Evolutionary conservation across 176 grass and related monocot genomes (phyloP).

Genomic region (Musa schizocarpa): DNA sequence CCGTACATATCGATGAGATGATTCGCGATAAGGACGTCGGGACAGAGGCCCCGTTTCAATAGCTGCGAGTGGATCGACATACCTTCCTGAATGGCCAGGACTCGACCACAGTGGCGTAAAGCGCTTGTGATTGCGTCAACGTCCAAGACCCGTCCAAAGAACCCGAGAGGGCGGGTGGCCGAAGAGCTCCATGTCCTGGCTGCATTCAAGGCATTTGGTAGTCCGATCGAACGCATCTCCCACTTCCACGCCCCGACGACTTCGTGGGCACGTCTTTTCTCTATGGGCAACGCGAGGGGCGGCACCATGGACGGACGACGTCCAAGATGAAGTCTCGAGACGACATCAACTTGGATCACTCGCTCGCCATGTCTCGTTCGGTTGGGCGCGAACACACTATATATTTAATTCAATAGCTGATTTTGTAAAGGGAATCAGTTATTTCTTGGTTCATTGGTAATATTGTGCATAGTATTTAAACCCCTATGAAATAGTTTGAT

Average conservation of each 20-base stretch:
- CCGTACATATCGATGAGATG: constrained; percentile 23
- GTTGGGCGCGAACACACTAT: too few species aligned
- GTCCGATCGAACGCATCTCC: neutral
- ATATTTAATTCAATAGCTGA: too few species aligned
- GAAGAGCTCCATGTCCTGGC: neutral
- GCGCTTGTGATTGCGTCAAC: constrained; percentile 14
- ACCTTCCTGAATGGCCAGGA: constrained; percentile 8
- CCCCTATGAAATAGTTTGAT: too few species aligned
- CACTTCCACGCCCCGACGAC: neutral
- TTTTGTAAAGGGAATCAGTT: too few species aligned
- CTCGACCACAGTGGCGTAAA: constrained; percentile 10
- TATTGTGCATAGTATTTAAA: too few species aligned
- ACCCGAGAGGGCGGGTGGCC: neutral
- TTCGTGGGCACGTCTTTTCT: neutral
- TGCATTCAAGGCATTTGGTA: neutral
- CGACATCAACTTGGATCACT: too few species aligned
- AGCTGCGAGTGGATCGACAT: constrained; percentile 19
- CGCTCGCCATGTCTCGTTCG: too few species aligned
- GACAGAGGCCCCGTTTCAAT: constrained; percentile 14
- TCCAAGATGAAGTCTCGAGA: too few species aligned
- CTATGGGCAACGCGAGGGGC: neutral
- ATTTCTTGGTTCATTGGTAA: too few species aligned
- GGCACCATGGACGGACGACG: too few species aligned
- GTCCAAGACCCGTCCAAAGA: neutral
- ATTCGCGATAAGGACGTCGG: constrained; percentile 13